Percentiles rank a stretch among this genome's conserved stretches.
Conservation (phyloP, 2,329 filamentous ascomycete species). For the Aspergillus vadensis region DNA sequence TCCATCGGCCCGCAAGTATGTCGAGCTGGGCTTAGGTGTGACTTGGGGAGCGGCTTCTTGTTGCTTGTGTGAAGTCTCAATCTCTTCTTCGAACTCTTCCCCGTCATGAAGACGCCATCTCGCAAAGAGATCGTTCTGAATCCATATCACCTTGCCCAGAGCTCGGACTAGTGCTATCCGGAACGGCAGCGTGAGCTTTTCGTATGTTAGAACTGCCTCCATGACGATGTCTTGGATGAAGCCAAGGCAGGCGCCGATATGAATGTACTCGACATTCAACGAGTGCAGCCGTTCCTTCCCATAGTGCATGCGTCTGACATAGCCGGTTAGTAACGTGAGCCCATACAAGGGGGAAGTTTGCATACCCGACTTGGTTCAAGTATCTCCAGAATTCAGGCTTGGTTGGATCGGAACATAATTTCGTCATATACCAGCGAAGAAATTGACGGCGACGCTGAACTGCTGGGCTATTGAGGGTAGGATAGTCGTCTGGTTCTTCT, state of each 20-base stretch:
- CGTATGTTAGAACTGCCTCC: constrained; percentile 73
- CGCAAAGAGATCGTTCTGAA: constrained; percentile 82
- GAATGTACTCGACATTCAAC: constrained; percentile 77
- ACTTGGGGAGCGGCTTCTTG: neutral
- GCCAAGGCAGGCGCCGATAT: constrained; percentile 70
- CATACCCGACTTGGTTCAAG: constrained; percentile 76
- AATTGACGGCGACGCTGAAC: constrained; percentile 79
- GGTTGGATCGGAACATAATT: constrained; percentile 72
- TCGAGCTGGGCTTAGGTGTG: neutral
- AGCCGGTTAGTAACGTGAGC: neutral
- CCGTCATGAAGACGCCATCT: constrained; percentile 75
- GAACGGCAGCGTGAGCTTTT: constrained; percentile 63
- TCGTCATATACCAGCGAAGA: constrained; percentile 69
- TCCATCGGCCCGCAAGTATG: neutral
- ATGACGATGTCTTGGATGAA: constrained; percentile 77
- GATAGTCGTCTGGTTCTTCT: constrained; percentile 63
- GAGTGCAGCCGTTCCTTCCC: constrained; percentile 72
- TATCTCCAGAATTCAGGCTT: constrained; percentile 82
- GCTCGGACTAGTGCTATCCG: constrained; percentile 76
- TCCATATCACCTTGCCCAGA: constrained; percentile 80
- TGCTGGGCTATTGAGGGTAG: constrained; percentile 71
- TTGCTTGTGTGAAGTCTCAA: constrained; percentile 13
- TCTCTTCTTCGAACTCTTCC: constrained; percentile 58
- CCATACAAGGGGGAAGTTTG: constrained; percentile 12
- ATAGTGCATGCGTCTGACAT: constrained; percentile 70